These are phyloP conservation scores for Peronospora belbahrii DNA, from an alignment of 352 stramenopile genomes.

Conservation along the genomic window DNA sequence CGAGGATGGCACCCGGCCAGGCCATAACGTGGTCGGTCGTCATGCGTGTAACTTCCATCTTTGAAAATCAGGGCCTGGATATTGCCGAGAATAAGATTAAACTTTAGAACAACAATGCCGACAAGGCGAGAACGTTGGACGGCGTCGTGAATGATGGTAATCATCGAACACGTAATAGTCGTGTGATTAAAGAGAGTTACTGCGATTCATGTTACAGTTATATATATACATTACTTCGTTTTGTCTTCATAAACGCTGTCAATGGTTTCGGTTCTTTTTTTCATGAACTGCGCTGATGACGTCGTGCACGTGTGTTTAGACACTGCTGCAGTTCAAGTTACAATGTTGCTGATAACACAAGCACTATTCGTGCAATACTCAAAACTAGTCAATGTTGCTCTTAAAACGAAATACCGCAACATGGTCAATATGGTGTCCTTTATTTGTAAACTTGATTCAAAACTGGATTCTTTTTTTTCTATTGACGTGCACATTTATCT, in stretches of 20 bases:
- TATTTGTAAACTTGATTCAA: too few species aligned
- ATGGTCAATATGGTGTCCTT: too few species aligned
- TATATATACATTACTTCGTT: constrained; percentile 27
- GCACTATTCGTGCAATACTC: too few species aligned
- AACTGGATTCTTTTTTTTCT: constrained; percentile 9
- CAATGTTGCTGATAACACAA: neutral
- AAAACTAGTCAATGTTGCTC: too few species aligned
- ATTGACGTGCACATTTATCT: constrained; percentile 24
- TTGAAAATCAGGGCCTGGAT: constrained; percentile 66
- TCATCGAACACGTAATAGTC: neutral
- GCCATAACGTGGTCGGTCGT: constrained; percentile 94
- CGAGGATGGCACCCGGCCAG: constrained; percentile 94
- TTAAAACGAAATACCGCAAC: too few species aligned
- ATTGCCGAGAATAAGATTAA: constrained; percentile 54
- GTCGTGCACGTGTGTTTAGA: too few species aligned
- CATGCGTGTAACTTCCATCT: constrained; percentile 83
- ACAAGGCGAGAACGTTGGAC: constrained; percentile 1
- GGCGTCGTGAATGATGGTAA: constrained; percentile 9
- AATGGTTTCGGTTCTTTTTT: too few species aligned
- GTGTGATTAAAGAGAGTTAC: constrained; percentile 14
- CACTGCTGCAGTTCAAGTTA: neutral
- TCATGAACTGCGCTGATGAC: neutral
- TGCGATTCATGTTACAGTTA: constrained; percentile 25
- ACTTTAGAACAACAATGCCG: constrained; percentile 31
- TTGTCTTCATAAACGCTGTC: neutral